phyloP scores from a whole-genome alignment of 2,329 filamentous ascomycete genomes.

The Neospermospora avenae region DNA sequence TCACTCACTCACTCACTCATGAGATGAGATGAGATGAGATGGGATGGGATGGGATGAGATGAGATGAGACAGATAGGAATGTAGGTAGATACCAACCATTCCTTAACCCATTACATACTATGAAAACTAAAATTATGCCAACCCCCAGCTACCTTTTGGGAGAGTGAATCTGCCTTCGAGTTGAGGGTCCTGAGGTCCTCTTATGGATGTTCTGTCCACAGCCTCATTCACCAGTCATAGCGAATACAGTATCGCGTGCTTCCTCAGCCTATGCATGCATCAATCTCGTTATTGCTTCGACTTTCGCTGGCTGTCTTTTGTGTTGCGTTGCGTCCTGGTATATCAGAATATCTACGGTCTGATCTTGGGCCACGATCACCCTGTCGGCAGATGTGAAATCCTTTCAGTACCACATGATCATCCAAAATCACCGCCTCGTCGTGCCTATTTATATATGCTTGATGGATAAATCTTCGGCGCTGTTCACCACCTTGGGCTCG shows the following conservation, averaged over 20 bases:
- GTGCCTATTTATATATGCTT: no score
- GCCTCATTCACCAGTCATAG: no score
- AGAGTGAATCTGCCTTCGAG: no score
- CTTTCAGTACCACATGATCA: no score
- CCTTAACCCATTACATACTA: background rate
- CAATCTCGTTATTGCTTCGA: background rate
- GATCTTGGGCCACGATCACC: background rate
- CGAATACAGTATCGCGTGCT: no score
- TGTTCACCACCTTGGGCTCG: background rate
- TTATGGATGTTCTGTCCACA: no score
- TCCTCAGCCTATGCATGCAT: no score
- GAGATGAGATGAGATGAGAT: background rate
- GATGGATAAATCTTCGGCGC: constrained; percentile 5
- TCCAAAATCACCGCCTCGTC: constrained; percentile 11
- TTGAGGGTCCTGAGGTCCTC: no score
- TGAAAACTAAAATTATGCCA: no score
- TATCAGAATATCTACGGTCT: no score
- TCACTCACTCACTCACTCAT: background rate
- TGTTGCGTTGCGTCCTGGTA: background rate
- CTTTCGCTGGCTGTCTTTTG: background rate
- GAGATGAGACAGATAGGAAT: background rate
- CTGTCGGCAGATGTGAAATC: no score
- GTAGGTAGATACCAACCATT: background rate
- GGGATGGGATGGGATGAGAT: background rate
- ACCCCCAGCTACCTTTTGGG: no score